Base-by-base conservation (phyloP, 768 basidiomycete species). In the Tephrocybe sp. region DNA sequence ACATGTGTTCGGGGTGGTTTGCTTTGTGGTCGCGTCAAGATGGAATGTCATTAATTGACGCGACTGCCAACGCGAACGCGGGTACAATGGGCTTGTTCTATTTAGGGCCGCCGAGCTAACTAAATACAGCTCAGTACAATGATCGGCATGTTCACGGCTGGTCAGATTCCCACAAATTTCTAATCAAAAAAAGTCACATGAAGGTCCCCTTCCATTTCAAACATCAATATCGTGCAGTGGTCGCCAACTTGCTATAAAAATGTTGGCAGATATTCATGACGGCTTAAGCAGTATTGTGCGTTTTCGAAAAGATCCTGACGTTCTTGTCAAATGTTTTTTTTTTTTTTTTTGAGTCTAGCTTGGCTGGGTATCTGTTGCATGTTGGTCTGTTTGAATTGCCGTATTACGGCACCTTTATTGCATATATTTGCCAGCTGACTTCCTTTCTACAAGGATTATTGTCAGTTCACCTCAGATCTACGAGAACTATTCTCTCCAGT, bases 391-490 rank as follows among this genome's bases (percentile, higher is more conserved):
- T n/a, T n/a, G n/a, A 34, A 11, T 19, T 50, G 34, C 24, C 25
- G 8, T 19, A 18, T 40, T 27, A 30, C 35, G 36, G 19, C 13
- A 15, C n/a, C n/a, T n/a, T n/a, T n/a, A n/a, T n/a, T n/a, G n/a
- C n/a, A n/a, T n/a, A n/a, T n/a, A 44, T 28, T 26, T 8, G 5
- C 30, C 24, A 42, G 19, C 34, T 35, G 37, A 35, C 45, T 41
- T 19, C 37, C 18, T 26, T 47, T n/a, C n/a, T n/a, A n/a, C n/a
- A 49, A 92, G 94, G 94, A 75, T 95, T 41, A 78, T 95, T 15
- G 93, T 96, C 6, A 95, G 92, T 66, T 83, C 90, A 7, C 94
- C 95, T 19, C 91, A 94, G 65, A 80, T 97, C 42, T 80, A 87
- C 63, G 89, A 97, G 66, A 98, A 97, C 61, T 94, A 90, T 64